A percentile compares a stretch with the other conserved stretches of the same genome.
Evolutionary conservation across 176 grass and related monocot genomes (phyloP).

Genomic region (Triticum monococcum): DNA sequence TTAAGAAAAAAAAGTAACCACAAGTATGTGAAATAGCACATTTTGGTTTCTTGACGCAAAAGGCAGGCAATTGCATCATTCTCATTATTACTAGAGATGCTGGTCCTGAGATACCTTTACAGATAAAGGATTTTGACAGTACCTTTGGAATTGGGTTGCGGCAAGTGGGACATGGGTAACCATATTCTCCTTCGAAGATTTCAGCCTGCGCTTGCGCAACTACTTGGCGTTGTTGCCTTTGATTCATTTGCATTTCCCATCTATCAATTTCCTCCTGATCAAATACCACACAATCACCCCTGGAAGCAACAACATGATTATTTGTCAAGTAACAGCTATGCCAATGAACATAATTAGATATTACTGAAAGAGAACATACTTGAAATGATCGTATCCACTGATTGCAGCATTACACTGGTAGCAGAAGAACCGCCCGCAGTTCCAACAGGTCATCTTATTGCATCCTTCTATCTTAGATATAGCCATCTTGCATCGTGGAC

Average conservation of each 20-base stretch:
- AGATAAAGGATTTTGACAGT: background rate
- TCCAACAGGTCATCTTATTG: conserved; percentile 76
- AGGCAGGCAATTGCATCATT: background rate
- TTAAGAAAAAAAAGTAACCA: background rate
- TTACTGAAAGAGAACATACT: conserved; percentile 32
- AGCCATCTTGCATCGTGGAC: conserved; percentile 73
- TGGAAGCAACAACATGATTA: conserved; percentile 22
- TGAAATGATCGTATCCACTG: conserved; percentile 86
- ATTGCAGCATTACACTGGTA: conserved; percentile 73
- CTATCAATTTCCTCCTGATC: conserved; percentile 56
- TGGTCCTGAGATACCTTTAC: background rate
- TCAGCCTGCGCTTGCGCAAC: conserved; percentile 48
- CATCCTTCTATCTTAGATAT: conserved; percentile 79
- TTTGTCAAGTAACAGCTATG: conserved; percentile 5
- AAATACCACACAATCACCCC: conserved; percentile 61
- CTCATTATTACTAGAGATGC: background rate
- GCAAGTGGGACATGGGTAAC: conserved; percentile 65
- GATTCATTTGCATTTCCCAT: conserved; percentile 76
- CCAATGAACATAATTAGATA: conserved; percentile 18
- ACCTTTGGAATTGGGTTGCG: conserved; percentile 61
- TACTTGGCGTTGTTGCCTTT: conserved; percentile 36
- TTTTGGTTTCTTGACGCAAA: conserved; percentile 13
- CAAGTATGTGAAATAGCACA: background rate
- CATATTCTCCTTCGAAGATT: conserved; percentile 22
- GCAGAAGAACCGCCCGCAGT: conserved; percentile 67